A percentile compares a stretch with the other conserved stretches of the same genome.
Evolutionary conservation across 225 moss, liverwort and hornwort species (phyloP).

Genomic region (Ulota crispa): DNA sequence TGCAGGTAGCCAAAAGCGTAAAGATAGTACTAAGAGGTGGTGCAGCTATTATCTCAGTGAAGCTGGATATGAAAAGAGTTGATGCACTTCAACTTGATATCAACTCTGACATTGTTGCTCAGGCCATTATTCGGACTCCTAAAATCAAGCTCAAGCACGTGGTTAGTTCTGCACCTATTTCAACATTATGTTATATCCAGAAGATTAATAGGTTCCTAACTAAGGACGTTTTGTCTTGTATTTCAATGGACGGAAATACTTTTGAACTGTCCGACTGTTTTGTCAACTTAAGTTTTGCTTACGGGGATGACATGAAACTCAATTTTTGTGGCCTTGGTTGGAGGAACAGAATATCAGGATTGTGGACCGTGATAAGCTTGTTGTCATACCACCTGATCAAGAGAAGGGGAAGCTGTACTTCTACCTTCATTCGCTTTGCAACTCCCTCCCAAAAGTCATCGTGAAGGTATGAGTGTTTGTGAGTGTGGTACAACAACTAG

Average conservation of each 20-base stretch:
- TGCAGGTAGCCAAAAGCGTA: slow-evolving; percentile 87
- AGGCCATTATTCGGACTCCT: slow-evolving; percentile 82
- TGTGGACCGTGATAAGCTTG: slow-evolving; percentile 79
- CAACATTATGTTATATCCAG: neutral
- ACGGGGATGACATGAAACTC: neutral
- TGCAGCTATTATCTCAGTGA: slow-evolving; percentile 76
- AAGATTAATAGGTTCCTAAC: neutral
- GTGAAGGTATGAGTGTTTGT: slow-evolving; percentile 68
- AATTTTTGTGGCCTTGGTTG: slow-evolving; percentile 6
- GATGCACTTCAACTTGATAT: slow-evolving; percentile 93
- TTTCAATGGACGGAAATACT: neutral
- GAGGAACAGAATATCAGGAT: slow-evolving; percentile 76
- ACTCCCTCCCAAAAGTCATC: slow-evolving; percentile 80
- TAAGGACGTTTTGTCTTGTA: neutral
- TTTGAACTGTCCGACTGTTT: neutral
- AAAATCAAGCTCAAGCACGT: slow-evolving; percentile 90
- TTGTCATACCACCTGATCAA: slow-evolving; percentile 80
- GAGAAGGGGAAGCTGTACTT: slow-evolving; percentile 92
- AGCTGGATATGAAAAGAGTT: slow-evolving; percentile 85
- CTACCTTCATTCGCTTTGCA: slow-evolving; percentile 78
- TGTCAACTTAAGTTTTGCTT: neutral
- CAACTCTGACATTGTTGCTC: slow-evolving; percentile 82
- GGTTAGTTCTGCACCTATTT: slow-evolving; percentile 34
- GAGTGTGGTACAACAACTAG: neutral
- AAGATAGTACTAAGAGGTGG: slow-evolving; percentile 83